phyloP scores from a whole-genome alignment of 768 basidiomycete species.

The Gloeophyllum trabeum region DNA sequence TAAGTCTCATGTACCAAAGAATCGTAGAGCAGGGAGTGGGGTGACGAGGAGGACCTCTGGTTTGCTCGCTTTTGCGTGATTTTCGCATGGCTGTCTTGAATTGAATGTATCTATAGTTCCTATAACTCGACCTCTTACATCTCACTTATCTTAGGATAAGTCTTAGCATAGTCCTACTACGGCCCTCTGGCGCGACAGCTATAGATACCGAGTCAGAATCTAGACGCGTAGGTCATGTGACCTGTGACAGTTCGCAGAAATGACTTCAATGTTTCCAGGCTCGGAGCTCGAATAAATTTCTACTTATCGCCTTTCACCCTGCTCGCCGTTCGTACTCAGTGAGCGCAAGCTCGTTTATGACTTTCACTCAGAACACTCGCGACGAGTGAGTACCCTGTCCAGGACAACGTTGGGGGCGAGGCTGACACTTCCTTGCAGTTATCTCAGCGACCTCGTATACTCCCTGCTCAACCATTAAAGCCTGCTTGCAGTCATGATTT shows the following conservation, averaged over 20 bases:
- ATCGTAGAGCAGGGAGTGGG: not conserved
- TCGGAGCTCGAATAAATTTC: not conserved
- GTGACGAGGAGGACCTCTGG: not conserved
- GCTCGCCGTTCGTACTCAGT: not conserved
- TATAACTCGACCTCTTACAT: too few species aligned
- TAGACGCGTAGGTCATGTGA: not conserved
- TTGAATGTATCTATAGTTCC: too few species aligned
- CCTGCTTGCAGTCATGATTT: conserved; percentile 34
- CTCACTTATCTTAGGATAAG: too few species aligned
- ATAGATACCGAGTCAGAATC: too few species aligned
- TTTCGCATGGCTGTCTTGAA: too few species aligned
- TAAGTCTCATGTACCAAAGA: conserved; percentile 41
- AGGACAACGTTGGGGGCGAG: conserved; percentile 8
- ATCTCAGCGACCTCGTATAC: conserved; percentile 87
- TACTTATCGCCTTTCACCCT: not conserved
- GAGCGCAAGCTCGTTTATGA: conserved; percentile 39
- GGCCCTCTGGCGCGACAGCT: too few species aligned
- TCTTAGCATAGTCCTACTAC: too few species aligned
- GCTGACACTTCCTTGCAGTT: conserved; percentile 33
- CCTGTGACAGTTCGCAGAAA: conserved; percentile 10
- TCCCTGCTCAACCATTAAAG: conserved; percentile 35
- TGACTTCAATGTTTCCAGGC: too few species aligned
- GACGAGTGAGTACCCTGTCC: conserved; percentile 56
- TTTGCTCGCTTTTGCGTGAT: not conserved
- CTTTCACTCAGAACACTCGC: conserved; percentile 78